These are phyloP conservation scores for Cercophora sp. DNA, from an alignment of 495 filamentous ascomycete genomes.

Conservation along the genomic window DNA sequence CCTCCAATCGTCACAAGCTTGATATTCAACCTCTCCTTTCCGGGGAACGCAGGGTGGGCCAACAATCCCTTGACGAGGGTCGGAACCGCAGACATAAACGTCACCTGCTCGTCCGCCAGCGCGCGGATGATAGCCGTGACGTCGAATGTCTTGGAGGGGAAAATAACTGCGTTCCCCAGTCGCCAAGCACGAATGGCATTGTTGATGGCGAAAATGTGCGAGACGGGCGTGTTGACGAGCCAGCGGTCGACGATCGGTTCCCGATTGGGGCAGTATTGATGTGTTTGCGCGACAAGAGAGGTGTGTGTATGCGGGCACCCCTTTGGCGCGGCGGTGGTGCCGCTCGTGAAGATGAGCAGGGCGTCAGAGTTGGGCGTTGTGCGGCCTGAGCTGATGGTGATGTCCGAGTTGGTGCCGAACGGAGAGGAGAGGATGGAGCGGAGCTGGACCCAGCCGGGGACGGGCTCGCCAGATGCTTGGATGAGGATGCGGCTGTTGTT, in stretches of 20 bases:
- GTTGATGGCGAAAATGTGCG: constrained; percentile 36
- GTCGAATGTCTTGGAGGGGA: constrained; percentile 31
- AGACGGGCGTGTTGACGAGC: constrained; percentile 32
- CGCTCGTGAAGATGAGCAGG: constrained; percentile 42
- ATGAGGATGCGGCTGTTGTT: no score
- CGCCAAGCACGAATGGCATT: constrained; percentile 32
- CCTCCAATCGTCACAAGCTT: constrained; percentile 28
- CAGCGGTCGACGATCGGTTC: constrained; percentile 20
- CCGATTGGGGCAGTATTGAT: constrained; percentile 19
- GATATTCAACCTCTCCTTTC: constrained; percentile 22
- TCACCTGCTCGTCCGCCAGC: constrained; percentile 28
- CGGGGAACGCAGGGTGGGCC: constrained; percentile 18
- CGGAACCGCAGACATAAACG: constrained; percentile 33
- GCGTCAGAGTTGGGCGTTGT: not conserved
- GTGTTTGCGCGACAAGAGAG: constrained; percentile 19
- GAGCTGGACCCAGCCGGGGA: no score
- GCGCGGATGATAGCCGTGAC: constrained; percentile 26
- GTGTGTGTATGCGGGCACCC: constrained; percentile 32
- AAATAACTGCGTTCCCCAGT: constrained; percentile 31
- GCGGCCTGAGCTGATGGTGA: not conserved
- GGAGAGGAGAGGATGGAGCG: not conserved
- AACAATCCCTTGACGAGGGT: constrained; percentile 33
- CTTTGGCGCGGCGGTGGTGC: constrained; percentile 40
- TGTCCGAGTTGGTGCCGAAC: not conserved
- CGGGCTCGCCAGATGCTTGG: no score